phyloP scores from a whole-genome alignment of 495 filamentous ascomycete genomes.

The Stereocaulon alpinum region DNA sequence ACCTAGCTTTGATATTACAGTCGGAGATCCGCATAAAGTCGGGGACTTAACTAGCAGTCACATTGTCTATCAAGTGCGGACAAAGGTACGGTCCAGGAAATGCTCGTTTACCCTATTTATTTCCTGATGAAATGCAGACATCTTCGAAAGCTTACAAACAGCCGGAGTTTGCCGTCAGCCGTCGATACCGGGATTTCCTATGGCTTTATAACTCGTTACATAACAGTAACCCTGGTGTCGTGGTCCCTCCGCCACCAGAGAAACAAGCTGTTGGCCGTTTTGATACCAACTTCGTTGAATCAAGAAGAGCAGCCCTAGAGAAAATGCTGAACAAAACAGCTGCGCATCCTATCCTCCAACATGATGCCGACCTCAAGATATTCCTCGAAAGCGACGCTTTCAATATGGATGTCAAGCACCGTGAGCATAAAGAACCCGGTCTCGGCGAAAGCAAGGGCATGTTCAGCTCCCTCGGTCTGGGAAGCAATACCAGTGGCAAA shows the following conservation, averaged over 20 bases:
- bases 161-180: slow-evolving; percentile 80
- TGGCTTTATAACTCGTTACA: slow-evolving; percentile 95
- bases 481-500: slow-evolving; percentile 56
- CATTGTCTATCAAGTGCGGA: slow-evolving; percentile 91
- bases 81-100: slow-evolving; percentile 52
- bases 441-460: slow-evolving; percentile 87
- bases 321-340: slow-evolving; percentile 96
- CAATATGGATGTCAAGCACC: slow-evolving; percentile 94
- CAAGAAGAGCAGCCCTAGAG: slow-evolving; percentile 78
- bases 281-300: slow-evolving; percentile 93
- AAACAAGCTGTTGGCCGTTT: slow-evolving; percentile 96
- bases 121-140: slow-evolving; percentile 46
- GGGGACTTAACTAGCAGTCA: slow-evolving; percentile 94
- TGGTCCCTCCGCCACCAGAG: slow-evolving; percentile 92
- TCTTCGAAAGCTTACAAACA: slow-evolving; percentile 91
- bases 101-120: neutral
- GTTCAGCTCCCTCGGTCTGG: slow-evolving; percentile 75
- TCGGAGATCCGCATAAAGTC: slow-evolving; percentile 96
- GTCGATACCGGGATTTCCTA: slow-evolving; percentile 90
- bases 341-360: slow-evolving; percentile 79
- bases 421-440: slow-evolving; percentile 80
- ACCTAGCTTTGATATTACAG: slow-evolving; percentile 81
- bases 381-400: slow-evolving; percentile 95
- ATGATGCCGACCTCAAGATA: slow-evolving; percentile 87
- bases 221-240: slow-evolving; percentile 85